Evolutionary conservation across 805 yeast species (phyloP), one percentile per base, ranked within the genome.

Genomic region (Debaryomyces castellii): DNA sequence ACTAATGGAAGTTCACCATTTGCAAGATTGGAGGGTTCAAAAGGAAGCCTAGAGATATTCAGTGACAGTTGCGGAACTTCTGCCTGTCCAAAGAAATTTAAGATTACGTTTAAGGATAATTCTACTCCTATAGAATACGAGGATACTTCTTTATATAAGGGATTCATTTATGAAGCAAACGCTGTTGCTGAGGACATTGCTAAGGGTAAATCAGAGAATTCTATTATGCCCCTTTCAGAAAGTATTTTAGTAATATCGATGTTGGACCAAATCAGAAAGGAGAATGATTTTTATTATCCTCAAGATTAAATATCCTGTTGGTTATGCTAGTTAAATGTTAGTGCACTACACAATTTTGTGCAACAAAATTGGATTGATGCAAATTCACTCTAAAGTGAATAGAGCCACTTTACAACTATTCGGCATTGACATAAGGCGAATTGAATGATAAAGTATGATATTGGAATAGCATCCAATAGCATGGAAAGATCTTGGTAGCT

Each of bases 81-180:
- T 5, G 73, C 74, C 3, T 53, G 64, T 46, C 64, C 71, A 2
- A 51, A 49, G 33, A 52, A 54, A 47, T 66, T 59, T 51, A 64
- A 59, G 38, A 63, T 74, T 39, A 61, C 60, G 23, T 65, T 64
- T 53, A 51, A 52, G 21, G 71, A 70, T 41, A 51, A 45, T 1
- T 46, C 56, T 4, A 51, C 52, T 23, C 49, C 57, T 1, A 51
- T 60, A 28, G 70, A 58, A 20, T 60, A 59, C 45, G 59, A 64
- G 33, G 73, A 69, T 44, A 58, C 64, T 20, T 58, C 66, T 7
- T 72, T 69, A 3, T 73, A 68, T 38, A 58, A 64, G 40, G 86
- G 86, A 0, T 74, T 79, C 57, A 76, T 75, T 52, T 74, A 73
- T 58, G 85, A 81, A 60, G 83, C 83, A 1, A 74, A 78, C 52